These are phyloP conservation scores for Clavariopsis aquatica DNA, from an alignment of 495 filamentous ascomycete species.

Conservation along the genomic window DNA sequence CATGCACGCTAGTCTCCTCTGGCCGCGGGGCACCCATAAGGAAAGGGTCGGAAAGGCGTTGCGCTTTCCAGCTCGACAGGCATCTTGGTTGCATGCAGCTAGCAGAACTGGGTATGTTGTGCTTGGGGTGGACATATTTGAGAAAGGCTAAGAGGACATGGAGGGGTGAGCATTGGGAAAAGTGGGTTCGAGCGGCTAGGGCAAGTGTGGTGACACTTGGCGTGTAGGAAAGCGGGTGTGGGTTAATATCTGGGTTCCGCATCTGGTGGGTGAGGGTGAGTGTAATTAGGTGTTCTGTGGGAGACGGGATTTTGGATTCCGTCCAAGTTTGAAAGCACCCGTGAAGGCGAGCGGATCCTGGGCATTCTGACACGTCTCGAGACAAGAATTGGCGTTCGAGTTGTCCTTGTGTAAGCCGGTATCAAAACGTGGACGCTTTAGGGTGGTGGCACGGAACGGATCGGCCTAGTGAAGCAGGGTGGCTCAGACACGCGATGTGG, in stretches of 20 bases:
- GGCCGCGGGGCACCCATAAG: not conserved
- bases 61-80: conserved; percentile 5
- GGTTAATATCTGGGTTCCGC: no score
- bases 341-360: no score
- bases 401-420: no score
- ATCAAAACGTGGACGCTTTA: no score
- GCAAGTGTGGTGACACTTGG: conserved; percentile 16
- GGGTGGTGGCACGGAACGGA: not conserved
- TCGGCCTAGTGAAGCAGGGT: not conserved
- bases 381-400: no score
- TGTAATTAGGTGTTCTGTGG: no score
- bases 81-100: not conserved
- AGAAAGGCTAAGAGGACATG: no score
- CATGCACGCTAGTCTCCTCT: not conserved
- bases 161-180: not conserved
- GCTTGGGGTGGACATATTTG: no score
- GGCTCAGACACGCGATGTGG: not conserved
- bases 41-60: not conserved
- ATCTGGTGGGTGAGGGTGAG: no score
- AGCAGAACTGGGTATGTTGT: not conserved
- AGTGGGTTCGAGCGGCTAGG: conserved; percentile 14
- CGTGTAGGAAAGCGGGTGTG: conserved; percentile 9
- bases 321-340: no score
- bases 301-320: no score
- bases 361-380: no score